These are phyloP conservation scores for Leccinum uliginosum DNA, from an alignment of 768 basidiomycete genomes.

Conservation along the genomic window DNA sequence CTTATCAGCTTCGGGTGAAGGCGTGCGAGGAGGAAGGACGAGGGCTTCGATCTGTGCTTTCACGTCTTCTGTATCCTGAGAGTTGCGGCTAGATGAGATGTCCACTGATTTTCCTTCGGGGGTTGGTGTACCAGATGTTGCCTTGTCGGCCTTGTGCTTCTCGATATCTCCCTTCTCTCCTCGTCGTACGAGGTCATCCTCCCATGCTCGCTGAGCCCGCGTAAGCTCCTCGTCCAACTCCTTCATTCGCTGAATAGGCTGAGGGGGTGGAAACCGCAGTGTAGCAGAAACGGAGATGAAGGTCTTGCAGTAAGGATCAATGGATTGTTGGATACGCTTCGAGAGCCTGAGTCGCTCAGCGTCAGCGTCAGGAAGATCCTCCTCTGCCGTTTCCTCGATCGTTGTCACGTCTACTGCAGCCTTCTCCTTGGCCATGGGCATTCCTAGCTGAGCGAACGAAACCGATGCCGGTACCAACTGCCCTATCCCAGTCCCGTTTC, in stretches of 20 bases:
- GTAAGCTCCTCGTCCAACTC: constrained; percentile 78
- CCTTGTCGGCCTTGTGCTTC: constrained; percentile 15
- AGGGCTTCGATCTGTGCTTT: constrained; percentile 64
- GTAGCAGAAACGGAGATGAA: constrained; percentile 95
- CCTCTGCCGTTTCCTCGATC: constrained; percentile 33
- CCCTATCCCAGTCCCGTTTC: constrained; percentile 10
- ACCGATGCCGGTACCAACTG: constrained; percentile 19
- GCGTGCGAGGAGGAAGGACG: constrained; percentile 37
- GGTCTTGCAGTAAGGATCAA: constrained; percentile 80
- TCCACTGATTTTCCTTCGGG: constrained; percentile 22
- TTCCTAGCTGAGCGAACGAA: constrained; percentile 22
- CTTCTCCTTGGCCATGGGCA: constrained; percentile 16
- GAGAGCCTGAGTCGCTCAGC: constrained; percentile 67
- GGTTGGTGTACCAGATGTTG: constrained; percentile 26
- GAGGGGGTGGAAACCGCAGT: constrained; percentile 87
- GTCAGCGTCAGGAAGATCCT: constrained; percentile 64
- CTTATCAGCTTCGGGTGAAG: constrained; percentile 31
- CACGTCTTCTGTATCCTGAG: constrained; percentile 44
- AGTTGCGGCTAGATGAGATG: constrained; percentile 4
- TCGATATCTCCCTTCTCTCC: constrained; percentile 54
- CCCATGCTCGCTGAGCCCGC: constrained; percentile 70
- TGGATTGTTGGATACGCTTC: constrained; percentile 70
- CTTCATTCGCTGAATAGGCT: constrained; percentile 83
- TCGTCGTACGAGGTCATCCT: constrained; percentile 76
- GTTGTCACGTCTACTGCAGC: constrained; percentile 4